These are phyloP conservation scores for Aurantiochytrium sp. DNA, from an alignment of 108 stramenopile species.

Conservation along the genomic window DNA sequence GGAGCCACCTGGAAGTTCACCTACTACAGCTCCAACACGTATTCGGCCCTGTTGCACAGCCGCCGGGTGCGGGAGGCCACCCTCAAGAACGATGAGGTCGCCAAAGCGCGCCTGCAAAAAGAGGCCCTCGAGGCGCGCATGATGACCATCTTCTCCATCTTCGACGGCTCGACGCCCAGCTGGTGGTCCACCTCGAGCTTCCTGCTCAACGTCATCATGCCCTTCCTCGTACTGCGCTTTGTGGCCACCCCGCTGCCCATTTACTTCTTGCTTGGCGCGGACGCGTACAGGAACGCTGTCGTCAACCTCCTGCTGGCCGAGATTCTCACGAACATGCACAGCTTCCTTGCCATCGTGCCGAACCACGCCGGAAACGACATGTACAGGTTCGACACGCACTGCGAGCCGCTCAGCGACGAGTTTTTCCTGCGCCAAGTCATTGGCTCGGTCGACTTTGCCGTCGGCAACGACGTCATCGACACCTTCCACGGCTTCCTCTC, in stretches of 20 bases:
- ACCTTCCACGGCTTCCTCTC: conserved; percentile 80
- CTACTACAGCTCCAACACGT: conserved; percentile 85
- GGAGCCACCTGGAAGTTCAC: conserved; percentile 78
- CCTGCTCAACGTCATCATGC: conserved; percentile 59
- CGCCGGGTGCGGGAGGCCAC: not conserved
- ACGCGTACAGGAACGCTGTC: conserved; percentile 64
- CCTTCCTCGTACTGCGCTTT: conserved; percentile 73
- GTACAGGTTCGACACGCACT: conserved; percentile 78
- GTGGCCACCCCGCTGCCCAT: conserved; percentile 62
- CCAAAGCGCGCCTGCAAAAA: not conserved
- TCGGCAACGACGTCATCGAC: conserved; percentile 70
- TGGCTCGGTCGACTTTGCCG: conserved; percentile 70
- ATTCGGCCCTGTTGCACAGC: conserved; percentile 74
- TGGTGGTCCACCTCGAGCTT: conserved; percentile 50
- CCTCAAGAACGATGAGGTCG: not conserved
- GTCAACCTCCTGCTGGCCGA: conserved; percentile 75
- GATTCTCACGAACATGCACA: conserved; percentile 73
- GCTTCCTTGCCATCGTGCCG: conserved; percentile 76
- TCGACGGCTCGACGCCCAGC: not conserved
- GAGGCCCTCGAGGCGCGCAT: not conserved
- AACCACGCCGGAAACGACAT: conserved; percentile 82
- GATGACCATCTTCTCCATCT: conserved; percentile 6
- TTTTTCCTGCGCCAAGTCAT: conserved; percentile 82
- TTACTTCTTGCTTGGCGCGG: conserved; percentile 42
- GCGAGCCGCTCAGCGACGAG: conserved; percentile 71